Evolutionary conservation across 331 rosid species (phyloP).

Genomic region (Saraca asoca): DNA sequence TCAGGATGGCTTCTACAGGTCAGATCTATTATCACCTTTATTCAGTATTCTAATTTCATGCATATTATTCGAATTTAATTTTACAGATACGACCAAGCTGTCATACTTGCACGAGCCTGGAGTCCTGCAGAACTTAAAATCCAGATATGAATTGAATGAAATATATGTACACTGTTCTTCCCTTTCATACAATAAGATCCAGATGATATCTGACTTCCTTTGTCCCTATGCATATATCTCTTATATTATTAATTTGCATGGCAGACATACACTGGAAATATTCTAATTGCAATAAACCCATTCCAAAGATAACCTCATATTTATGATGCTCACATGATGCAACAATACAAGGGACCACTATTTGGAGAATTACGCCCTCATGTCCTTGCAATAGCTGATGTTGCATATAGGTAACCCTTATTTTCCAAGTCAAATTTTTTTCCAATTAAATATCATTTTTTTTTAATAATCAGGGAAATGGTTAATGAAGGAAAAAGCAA

Average conservation of each 20-base stretch:
- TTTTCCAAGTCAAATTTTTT: conserved; percentile 29
- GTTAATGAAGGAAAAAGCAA: conserved; percentile 81
- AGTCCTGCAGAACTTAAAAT: conserved; percentile 83
- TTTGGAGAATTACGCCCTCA: conserved; percentile 96
- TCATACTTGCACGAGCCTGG: conserved; percentile 98
- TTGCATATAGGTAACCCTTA: conserved; percentile 75
- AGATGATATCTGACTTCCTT: conserved; percentile 5
- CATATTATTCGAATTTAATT: too few species aligned
- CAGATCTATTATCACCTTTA: too few species aligned
- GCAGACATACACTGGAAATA: conserved; percentile 98
- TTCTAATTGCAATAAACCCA: conserved; percentile 95
- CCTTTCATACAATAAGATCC: conserved; percentile 28
- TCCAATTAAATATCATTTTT: conserved; percentile 26
- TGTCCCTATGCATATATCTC: background rate
- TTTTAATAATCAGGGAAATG: conserved; percentile 76
- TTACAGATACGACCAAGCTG: conserved; percentile 98
- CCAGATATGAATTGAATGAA: conserved; percentile 91
- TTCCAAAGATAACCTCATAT: conserved; percentile 94
- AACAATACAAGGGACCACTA: conserved; percentile 98
- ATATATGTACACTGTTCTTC: conserved; percentile 63
- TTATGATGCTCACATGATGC: conserved; percentile 93
- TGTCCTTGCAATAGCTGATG: conserved; percentile 98
- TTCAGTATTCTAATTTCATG: too few species aligned
- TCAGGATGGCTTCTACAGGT: too few species aligned
- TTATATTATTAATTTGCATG: conserved; percentile 8